Conservation (phyloP, 345 rosid species). For the Populus euphratica region DNA sequence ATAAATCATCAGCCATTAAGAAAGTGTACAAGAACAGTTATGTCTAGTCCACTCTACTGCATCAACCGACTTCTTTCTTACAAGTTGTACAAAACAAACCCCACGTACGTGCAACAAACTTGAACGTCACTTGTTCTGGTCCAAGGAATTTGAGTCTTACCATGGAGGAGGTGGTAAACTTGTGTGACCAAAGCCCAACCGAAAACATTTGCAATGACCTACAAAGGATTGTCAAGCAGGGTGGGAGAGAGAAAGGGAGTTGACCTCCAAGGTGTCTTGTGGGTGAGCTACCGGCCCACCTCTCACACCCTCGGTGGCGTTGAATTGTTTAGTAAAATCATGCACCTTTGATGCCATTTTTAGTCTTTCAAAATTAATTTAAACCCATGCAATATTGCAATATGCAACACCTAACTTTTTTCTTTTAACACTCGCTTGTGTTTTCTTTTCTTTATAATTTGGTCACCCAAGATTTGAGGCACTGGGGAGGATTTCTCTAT, state of each 20-base stretch:
- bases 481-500: neutral
- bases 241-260: constrained; percentile 18
- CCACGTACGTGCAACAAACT: constrained; percentile 8
- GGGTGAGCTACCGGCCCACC: constrained; percentile 89
- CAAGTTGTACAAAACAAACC: neutral
- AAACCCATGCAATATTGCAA: constrained; percentile 3
- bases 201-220: neutral
- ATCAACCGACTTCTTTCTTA: neutral
- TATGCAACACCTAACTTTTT: constrained; percentile 5
- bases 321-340: constrained; percentile 90
- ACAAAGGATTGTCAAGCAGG: constrained; percentile 3
- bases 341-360: constrained; percentile 58
- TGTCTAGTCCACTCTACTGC: too few species aligned
- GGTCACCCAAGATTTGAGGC: neutral
- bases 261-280: constrained; percentile 64
- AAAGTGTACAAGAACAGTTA: too few species aligned
- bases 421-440: constrained; percentile 16
- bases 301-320: constrained; percentile 86
- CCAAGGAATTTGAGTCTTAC: neutral
- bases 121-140: neutral
- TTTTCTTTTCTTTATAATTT: neutral
- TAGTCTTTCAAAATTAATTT: neutral
- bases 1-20: too few species aligned
- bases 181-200: constrained; percentile 13
- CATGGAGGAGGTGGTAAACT: neutral